Evolutionary conservation across 2,329 filamentous ascomycete genomes (phyloP).

Genomic region (Sporothrix dimorphospora): DNA sequence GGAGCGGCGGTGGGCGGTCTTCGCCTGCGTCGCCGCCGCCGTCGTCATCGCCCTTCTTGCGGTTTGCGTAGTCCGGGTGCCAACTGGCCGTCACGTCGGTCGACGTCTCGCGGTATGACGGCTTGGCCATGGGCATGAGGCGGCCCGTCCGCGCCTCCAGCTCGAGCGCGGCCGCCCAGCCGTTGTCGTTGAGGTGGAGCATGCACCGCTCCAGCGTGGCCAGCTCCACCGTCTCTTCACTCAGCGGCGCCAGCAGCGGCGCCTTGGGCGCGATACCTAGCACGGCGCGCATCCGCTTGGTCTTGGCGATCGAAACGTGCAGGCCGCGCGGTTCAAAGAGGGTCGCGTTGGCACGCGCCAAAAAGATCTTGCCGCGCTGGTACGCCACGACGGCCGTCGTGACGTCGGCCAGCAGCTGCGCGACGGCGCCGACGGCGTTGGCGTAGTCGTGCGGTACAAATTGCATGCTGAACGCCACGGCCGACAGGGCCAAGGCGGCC

Average conservation of each 20-base stretch:
- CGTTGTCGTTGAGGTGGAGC: conserved; percentile 29
- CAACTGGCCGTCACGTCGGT: background rate
- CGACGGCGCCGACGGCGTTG: conserved; percentile 36
- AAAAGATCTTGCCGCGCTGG: conserved; percentile 37
- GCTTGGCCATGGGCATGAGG: conserved; percentile 23
- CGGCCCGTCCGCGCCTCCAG: conserved; percentile 23
- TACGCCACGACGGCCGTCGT: conserved; percentile 38
- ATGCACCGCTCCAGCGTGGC: conserved; percentile 36
- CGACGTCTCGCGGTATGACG: background rate
- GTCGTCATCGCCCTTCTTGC: background rate
- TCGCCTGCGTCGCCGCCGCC: background rate
- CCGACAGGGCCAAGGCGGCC: conserved; percentile 37
- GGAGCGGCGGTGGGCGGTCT: background rate
- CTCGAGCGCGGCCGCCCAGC: conserved; percentile 32
- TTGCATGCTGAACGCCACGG: conserved; percentile 36
- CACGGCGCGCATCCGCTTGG: conserved; percentile 36
- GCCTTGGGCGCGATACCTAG: conserved; percentile 36
- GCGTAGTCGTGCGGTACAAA: conserved; percentile 40
- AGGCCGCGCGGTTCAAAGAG: conserved; percentile 42
- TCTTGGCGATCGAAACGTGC: conserved; percentile 37
- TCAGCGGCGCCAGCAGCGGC: conserved; percentile 35
- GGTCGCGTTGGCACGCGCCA: conserved; percentile 39
- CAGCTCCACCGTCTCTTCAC: conserved; percentile 35
- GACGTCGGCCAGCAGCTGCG: conserved; percentile 36
- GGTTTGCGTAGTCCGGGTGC: background rate